Evolutionary conservation across 1,284 basidiomycete genomes (phyloP), one percentile per base, ranked within the genome.

Genomic region (Somion occarium): DNA sequence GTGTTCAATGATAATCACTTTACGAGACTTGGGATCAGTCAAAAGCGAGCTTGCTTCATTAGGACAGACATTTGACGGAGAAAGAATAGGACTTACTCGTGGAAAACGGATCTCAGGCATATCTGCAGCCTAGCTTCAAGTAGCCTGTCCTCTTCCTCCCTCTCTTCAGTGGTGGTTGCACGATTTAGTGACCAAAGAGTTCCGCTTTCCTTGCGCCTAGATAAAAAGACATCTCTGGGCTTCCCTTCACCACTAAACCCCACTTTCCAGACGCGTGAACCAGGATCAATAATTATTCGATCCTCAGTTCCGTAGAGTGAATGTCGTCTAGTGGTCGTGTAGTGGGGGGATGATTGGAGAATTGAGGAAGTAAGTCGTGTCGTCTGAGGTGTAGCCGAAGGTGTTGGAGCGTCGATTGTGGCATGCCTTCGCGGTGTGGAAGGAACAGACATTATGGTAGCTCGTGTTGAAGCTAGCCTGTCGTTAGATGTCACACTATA

Each of bases 21-120:
- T 97, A 46, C 96, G 82, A 30, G 91, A 85, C 67, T 93, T 96
- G 0, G 95, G 89, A 64, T 98, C 97, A 55, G 91, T 89, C 67
- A 98, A 78, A 43, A 99, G 78, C 51, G 92, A 88, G 61, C 93
- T 95, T 56, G 62, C 52, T 52, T 54, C 49, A 55, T 46, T 45
- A 53, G 61, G 22, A 58, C 24, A 3, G 44, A 45, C 38, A 44
- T 44, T 49, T 51, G 20, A 44, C 45, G 49, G 52, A 38, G 19
- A 52, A 38, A 24, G 41, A 25, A 1, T 42, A 22, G 43, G 19
- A 75, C 90, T 69, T 69, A 95, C 93, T 90, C 80, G 62, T 91
- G 87, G 66, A 93, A 97, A 2, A 93, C 86, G 23, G 82, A 77
- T 59, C 92, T 73, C 53, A 96, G 64, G 51, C 80, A 78, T 46